Evolutionary conservation across 306 rosid genomes (phyloP), one percentile per base, ranked within the genome.

Genomic region (Fragaria nilgerrensis): DNA sequence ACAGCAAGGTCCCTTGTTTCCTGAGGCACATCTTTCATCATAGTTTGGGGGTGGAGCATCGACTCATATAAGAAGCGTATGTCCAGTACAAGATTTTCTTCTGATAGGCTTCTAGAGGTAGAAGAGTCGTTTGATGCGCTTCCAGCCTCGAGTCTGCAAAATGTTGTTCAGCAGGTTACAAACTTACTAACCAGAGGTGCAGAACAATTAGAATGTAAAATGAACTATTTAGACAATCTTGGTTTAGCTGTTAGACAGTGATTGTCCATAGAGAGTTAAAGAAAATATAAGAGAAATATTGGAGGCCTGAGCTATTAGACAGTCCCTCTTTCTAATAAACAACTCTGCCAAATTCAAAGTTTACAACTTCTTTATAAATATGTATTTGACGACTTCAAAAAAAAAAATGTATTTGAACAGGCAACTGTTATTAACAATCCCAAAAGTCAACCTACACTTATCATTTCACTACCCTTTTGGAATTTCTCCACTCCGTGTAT

Each of bases 11-110:
- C 87, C 84, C 90, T 86, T 56, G 82, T 87, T 77, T 73, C 88
- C 80, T 82, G 90, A 43, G 90, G 85, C 13, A 77, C 85, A 53
- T 83, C 77, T 80, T 63, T 84, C 62, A 79, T 70, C 93, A 87
- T 88, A 75, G 87, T 89, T 65, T 81, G 92, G 17, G 96, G 97
- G 69, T 92, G 96, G 70, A 95, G 91, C 82, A 95, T 80, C 76
- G 90, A 82, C 43, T 92, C 93, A 10, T 87, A 95, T 72, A 95
- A 81, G 82, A 82, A 89, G 78, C 85, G 91, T 75, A 95, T 82
- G 85, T 92, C 93, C 37, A 74, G 88, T 78, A 90, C 79, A 41
- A 90, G 90, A 76, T 78, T 85, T 74, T 83, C 93, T 87, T 88
- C 96, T 20, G 97, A 88, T 43, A 89, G 87, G 71, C 55, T 75